Percentiles rank a stretch among this genome's conserved stretches.
These are phyloP conservation scores for Alternaria consortialis DNA, from an alignment of 2,329 filamentous ascomycete genomes.

Conservation along the genomic window DNA sequence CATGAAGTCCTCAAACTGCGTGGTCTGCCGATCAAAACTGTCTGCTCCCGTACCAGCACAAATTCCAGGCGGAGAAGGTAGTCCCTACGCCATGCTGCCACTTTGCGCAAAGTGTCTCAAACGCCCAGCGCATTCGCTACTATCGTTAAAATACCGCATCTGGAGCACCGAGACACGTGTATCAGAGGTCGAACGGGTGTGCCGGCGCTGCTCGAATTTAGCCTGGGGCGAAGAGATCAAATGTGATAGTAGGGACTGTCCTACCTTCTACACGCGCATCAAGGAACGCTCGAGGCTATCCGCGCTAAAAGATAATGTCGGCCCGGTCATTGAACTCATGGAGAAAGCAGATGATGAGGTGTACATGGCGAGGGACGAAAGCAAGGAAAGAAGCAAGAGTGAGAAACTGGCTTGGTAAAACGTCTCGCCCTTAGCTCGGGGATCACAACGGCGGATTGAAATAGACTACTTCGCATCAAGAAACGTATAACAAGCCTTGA, in stretches of 20 bases:
- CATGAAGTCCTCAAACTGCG: slow-evolving; percentile 80
- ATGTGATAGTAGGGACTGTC: slow-evolving; percentile 92
- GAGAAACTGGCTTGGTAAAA: not conserved
- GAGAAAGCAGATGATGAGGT: slow-evolving; percentile 25
- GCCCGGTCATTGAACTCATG: slow-evolving; percentile 38
- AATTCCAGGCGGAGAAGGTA: slow-evolving; percentile 25
- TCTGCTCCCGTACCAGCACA: slow-evolving; percentile 38
- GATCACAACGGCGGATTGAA: not conserved
- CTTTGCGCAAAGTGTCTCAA: slow-evolving; percentile 68
- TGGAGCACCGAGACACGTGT: slow-evolving; percentile 70
- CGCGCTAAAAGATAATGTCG: slow-evolving; percentile 34
- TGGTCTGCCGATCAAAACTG: slow-evolving; percentile 75
- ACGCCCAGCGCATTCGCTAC: slow-evolving; percentile 67
- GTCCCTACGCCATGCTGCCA: slow-evolving; percentile 44
- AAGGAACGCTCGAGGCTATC: slow-evolving; percentile 60
- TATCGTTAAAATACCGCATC: slow-evolving; percentile 70
- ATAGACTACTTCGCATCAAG: slow-evolving; percentile 8
- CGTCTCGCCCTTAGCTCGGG: not conserved
- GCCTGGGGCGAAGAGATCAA: slow-evolving; percentile 78
- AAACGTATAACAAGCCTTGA: slow-evolving; percentile 24
- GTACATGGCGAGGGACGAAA: not conserved
- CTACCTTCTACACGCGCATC: slow-evolving; percentile 84
- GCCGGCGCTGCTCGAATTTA: slow-evolving; percentile 79
- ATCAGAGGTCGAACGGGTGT: slow-evolving; percentile 73
- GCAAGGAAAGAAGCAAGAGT: not conserved